phyloP scores from a whole-genome alignment of 768 basidiomycete species.

The Pisolithus microcarpus region DNA sequence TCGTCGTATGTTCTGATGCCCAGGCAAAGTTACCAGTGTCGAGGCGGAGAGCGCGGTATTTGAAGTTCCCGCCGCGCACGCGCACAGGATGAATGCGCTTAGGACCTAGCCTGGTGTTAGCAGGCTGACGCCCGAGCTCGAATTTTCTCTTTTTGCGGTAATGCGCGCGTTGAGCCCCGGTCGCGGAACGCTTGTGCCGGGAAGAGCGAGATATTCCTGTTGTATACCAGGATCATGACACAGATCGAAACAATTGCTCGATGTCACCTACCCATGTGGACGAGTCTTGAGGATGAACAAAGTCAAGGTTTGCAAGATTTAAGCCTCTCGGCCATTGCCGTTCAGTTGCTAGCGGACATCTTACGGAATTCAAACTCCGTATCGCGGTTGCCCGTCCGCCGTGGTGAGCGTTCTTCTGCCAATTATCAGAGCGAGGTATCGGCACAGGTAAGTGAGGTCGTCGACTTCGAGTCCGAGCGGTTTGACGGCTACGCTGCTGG shows the following conservation, averaged over 20 bases:
- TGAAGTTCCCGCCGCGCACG: slow-evolving; percentile 91
- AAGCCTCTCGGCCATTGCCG: not conserved
- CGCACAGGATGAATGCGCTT: slow-evolving; percentile 96
- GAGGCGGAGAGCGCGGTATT: slow-evolving; percentile 93
- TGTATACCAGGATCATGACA: slow-evolving; percentile 7
- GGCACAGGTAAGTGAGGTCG: not conserved
- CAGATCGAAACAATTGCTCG: slow-evolving; percentile 15
- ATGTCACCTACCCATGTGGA: slow-evolving; percentile 66
- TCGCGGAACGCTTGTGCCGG: slow-evolving; percentile 93
- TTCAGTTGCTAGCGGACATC: not conserved
- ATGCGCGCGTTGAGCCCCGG: slow-evolving; percentile 86
- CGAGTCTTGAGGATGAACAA: slow-evolving; percentile 58
- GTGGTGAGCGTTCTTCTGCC: not conserved
- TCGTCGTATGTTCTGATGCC: slow-evolving; percentile 90
- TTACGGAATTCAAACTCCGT: not conserved
- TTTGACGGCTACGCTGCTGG: not conserved
- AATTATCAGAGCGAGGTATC: not conserved
- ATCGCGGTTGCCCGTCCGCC: not conserved
- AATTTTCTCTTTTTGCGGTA: slow-evolving; percentile 99
- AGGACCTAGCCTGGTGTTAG: slow-evolving; percentile 91
- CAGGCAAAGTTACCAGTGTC: slow-evolving; percentile 98
- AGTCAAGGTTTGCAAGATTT: slow-evolving; percentile 9
- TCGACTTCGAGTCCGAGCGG: not conserved
- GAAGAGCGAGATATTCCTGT: slow-evolving; percentile 95
- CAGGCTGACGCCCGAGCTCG: slow-evolving; percentile 97